phyloP scores from a whole-genome alignment of 768 basidiomycete species.

The button mushroom (Agaricus bisporus) region DNA sequence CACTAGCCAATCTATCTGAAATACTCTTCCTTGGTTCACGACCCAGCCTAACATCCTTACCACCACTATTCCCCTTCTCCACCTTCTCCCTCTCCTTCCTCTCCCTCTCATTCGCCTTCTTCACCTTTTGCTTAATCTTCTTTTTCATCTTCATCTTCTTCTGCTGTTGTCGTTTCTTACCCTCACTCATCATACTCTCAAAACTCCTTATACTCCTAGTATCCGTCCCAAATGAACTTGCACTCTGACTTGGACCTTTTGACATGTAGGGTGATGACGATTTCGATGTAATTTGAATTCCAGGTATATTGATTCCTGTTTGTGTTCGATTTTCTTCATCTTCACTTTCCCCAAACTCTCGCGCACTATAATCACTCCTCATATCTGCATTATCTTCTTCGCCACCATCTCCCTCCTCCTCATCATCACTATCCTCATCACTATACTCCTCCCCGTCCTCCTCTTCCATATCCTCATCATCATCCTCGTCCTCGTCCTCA shows the following conservation, averaged over 20 bases:
- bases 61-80: slow-evolving; percentile 15
- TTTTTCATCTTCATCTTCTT: slow-evolving; percentile 19
- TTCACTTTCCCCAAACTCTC: slow-evolving; percentile 19
- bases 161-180: slow-evolving; percentile 16
- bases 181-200: slow-evolving; percentile 73
- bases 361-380: slow-evolving; percentile 29
- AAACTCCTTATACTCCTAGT: slow-evolving; percentile 79
- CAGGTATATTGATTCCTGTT: slow-evolving; percentile 21
- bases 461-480: slow-evolving; percentile 28
- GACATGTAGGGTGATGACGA: background rate
- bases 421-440: slow-evolving; percentile 32
- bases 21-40: slow-evolving; percentile 55
- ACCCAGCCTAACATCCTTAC: background rate
- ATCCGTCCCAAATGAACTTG: slow-evolving; percentile 38
- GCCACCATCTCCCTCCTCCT: slow-evolving; percentile 27
- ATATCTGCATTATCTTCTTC: slow-evolving; percentile 35
- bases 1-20: slow-evolving; percentile 74
- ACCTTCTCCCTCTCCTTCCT: slow-evolving; percentile 15
- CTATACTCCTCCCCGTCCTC: slow-evolving; percentile 31
- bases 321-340: slow-evolving; percentile 32
- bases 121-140: slow-evolving; percentile 11
- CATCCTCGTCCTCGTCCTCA: slow-evolving; percentile 36
- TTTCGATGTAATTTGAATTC: slow-evolving; percentile 4
- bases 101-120: slow-evolving; percentile 16
- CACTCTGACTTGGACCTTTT: background rate